Evolutionary conservation across 176 grass and related monocot species (phyloP).

Genomic region (Lolium perenne): DNA sequence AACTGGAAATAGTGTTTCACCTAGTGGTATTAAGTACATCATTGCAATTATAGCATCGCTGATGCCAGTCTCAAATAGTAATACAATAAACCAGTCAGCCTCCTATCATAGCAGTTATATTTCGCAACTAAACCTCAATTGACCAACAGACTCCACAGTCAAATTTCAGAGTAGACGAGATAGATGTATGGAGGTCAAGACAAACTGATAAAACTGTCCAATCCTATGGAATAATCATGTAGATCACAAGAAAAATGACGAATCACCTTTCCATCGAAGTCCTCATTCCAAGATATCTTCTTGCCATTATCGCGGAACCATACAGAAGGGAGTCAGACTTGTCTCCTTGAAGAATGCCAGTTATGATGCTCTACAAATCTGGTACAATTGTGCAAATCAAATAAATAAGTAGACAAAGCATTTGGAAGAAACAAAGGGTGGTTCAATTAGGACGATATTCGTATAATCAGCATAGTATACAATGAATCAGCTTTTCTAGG

Average conservation of each 20-base stretch:
- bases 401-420: slow-evolving; percentile 14
- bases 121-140: neutral
- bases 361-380: slow-evolving; percentile 87
- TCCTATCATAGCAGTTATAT: neutral
- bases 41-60: neutral
- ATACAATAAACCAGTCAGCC: neutral
- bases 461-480: neutral
- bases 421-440: neutral
- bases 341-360: slow-evolving; percentile 99
- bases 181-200: neutral
- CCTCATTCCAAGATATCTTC: slow-evolving; percentile 97
- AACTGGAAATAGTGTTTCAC: slow-evolving; percentile 20
- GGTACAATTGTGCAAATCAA: slow-evolving; percentile 1
- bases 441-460: neutral
- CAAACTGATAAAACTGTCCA: neutral
- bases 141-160: neutral
- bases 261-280: slow-evolving; percentile 89
- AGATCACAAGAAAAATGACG: neutral
- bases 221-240: slow-evolving; percentile 2
- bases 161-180: neutral
- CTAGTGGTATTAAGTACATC: neutral
- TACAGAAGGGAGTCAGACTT: slow-evolving; percentile 97
- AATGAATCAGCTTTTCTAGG: neutral
- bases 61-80: neutral
- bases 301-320: slow-evolving; percentile 98